Base-by-base conservation (phyloP, 768 basidiomycete genomes). In the Rhodocollybia butyracea region DNA sequence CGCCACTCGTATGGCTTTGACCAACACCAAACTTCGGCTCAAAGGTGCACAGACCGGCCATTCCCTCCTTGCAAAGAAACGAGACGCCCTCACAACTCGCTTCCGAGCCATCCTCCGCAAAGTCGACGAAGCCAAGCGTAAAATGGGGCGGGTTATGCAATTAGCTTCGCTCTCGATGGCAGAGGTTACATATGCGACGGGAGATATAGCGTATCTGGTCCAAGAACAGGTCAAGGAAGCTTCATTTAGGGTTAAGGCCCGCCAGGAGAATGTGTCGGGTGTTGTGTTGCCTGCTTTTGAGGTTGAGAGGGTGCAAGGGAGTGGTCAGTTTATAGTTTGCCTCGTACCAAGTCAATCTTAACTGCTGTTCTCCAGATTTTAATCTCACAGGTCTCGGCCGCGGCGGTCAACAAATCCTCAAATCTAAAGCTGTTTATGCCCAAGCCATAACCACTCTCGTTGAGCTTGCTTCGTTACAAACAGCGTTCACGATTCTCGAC, bases 61-160 rank as follows among this genome's bases (percentile, higher is more conserved):
- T 70, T 94, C 93, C 0, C 76, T 98, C 21, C 81, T 98, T 24
- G 94, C 96, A 26, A 98, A 98, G 84, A 99, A 99, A 76, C 84
- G 94, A 54, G 97, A 99, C 78, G 97, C 97, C 46, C 76, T 98
- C 62, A 96, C 90, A 30, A 93, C 91, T 34, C 81, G 97, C 64
- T 99, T 99, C 77, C 81, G 97, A 56, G 84, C 90, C 27, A 99
- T 99, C 68, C 76, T 98, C 58, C 85, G 79, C 70, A 98, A 97
- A 73, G 96, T 99, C n/a, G 95, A 98, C 66, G 97, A 99, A 79
- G 96, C 97, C 10, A 99, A 99, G 71, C 84, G 94, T 57, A 95
- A 98, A 76, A 99, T 98, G 97, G 97, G 97, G 29, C 82, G 91
- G 57, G 95, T 98, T 24, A 97, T 99, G 87, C 97, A 99, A 70